Evolutionary conservation across 345 rosid genomes (phyloP), one percentile per base, ranked within the genome.

Genomic region (Aquilaria sinensis): DNA sequence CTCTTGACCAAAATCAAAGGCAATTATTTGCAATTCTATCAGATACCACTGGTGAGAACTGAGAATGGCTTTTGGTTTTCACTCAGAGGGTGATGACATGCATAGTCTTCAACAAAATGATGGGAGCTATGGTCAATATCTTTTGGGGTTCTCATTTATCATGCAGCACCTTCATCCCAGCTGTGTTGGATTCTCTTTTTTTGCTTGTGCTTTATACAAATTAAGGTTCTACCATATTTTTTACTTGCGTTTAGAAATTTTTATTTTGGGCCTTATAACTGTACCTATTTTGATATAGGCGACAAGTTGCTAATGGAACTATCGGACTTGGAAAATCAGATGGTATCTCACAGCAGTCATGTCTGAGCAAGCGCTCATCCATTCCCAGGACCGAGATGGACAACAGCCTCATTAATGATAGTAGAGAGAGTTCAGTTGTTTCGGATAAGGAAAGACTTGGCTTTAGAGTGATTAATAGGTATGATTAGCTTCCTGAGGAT

Each of bases 371-470:
- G 34, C 86, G 96, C 30, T 77, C 87, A 65, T 78, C 88, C 58
- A 64, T 78, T 62, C 76, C 96, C 52, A 80, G 85, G 87, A 59
- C 80, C 59, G 96, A 89, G 60, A 69, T 78, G 41, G 95, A 85
- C 61, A 80, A 80, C 73, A 72, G 64, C 75, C 75, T 86, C 54
- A 64, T 77, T 79, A 80, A 60, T 79, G 96, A 91, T 62, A 82
- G 78, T 85, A 87, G 84, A 78, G 97, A 91, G 70, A 85, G 91
- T 51, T 71, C 85, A 65, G 54, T 68, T 76, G 85, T 78, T 75
- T 84, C 79, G 16, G 97, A 89, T 58, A 91, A 91, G 75, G 99
- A 90, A 68, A 83, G 87, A 74, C 79, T 70, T 77, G 89, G 82
- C 70, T 64, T 81, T 59, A 95, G 87, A 77, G 77, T 87, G 58